Base-by-base conservation (phyloP, 352 stramenopile genomes). In the Salisapilia sapeloensis region DNA sequence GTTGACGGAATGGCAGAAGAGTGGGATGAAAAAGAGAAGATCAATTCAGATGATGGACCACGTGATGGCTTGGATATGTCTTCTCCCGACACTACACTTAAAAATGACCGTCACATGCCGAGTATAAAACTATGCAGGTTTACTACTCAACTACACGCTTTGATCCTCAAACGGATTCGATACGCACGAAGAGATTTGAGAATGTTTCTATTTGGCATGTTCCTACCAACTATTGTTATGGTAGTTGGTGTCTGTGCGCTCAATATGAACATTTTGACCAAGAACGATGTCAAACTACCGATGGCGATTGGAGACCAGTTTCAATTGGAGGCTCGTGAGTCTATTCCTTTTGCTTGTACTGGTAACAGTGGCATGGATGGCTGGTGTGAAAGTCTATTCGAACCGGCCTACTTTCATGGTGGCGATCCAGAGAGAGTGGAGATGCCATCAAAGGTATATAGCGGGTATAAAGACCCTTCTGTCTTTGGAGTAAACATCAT, bases 141-240 rank as follows among this genome's bases (percentile, higher is more conserved):
- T 24, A 6, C 42, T 6, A 28, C 50, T 6, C 72, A 89, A 14
- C 38, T 89, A 23, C 42, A 28, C 12, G 72, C 70, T 6, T 41
- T 89, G 4, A 26, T 85, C 7, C 40, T 46, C 21, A 89, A 89
- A 36, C 56, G 69, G 7, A 20, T 74, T 11, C 38, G 53, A 10
- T 58, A 47, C 12, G 66, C 62, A 0, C 71, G 56, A 16, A 59
- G 74, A 10, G 74, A 89, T 34, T 50, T 56, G 6, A 61, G 56
- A 22, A 71, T 81, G 53, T 26, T 92, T 4, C 57, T 79, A 35
- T 90, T 76, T 48, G 82, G 72, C 40, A 69, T 45, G 2, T 15
- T 87, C 7, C 44, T 90, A 12, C 77, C 77, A 0, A 48, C 82
- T 25, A 32, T 71, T 4, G 42, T 85, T n/a, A 52, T 91, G 15